phyloP scores from a whole-genome alignment of 1,284 basidiomycete species.

The Boletus mariae region DNA sequence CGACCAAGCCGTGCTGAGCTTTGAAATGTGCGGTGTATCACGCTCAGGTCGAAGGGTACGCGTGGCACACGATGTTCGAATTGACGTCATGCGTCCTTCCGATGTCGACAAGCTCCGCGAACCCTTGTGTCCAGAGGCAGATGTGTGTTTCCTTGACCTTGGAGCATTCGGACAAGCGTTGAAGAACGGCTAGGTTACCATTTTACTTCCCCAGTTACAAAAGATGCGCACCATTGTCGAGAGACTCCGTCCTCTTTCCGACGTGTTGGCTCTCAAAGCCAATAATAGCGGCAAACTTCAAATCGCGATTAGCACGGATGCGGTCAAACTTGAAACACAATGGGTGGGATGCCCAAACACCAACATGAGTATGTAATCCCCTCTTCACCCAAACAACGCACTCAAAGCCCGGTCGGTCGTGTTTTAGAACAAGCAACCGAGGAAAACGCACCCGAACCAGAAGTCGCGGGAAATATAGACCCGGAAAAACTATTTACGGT shows the following conservation, averaged over 20 bases:
- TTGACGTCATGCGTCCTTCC: constrained; percentile 71
- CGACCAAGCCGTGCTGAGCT: constrained; percentile 67
- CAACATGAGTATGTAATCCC: constrained; percentile 47
- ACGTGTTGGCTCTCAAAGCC: constrained; percentile 69
- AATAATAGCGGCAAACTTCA: constrained; percentile 63
- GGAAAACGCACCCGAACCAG: constrained; percentile 35
- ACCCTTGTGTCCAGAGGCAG: constrained; percentile 84
- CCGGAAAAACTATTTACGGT: constrained; percentile 61
- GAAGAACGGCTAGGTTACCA: constrained; percentile 63
- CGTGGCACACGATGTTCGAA: constrained; percentile 69
- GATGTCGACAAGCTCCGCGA: constrained; percentile 75
- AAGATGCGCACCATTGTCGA: constrained; percentile 81
- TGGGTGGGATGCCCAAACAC: constrained; percentile 79
- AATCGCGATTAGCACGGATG: constrained; percentile 67
- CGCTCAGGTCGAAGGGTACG: constrained; percentile 52
- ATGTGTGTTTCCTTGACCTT: constrained; percentile 46
- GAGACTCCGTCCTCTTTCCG: constrained; percentile 69
- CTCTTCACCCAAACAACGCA: neutral
- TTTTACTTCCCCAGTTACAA: constrained; percentile 73
- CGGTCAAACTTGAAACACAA: constrained; percentile 72
- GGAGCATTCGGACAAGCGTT: neutral
- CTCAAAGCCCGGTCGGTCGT: constrained; percentile 1
- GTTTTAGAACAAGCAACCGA: constrained; percentile 27
- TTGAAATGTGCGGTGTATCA: constrained; percentile 64
- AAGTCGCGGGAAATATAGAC: constrained; percentile 31